Percentiles rank a stretch among this genome's conserved stretches.
Conservation (phyloP, 2,329 filamentous ascomycete species). For the Zasmidium citrigriseum region DNA sequence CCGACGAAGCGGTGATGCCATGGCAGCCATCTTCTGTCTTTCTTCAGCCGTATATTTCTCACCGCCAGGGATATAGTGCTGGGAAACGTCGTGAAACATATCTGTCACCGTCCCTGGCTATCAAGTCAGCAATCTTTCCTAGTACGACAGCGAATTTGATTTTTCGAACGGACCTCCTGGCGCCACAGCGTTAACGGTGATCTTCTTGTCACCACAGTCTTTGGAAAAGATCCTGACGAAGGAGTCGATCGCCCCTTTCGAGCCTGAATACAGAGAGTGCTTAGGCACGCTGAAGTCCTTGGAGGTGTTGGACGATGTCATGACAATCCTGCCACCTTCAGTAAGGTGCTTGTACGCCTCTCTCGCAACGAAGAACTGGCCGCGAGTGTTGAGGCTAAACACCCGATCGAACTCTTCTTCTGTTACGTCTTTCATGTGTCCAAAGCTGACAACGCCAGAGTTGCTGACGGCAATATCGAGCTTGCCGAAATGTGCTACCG, state of each 20-base stretch:
- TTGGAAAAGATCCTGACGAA: slow-evolving; percentile 58
- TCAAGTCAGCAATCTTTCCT: no score
- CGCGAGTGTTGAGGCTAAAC: slow-evolving; percentile 63
- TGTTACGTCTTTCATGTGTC: slow-evolving; percentile 55
- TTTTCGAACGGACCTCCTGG: no score
- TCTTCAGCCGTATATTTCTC: slow-evolving; percentile 55
- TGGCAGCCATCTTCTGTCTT: slow-evolving; percentile 12
- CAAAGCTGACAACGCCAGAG: slow-evolving; percentile 59
- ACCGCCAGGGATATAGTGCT: slow-evolving; percentile 62
- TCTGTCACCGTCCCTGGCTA: slow-evolving; percentile 61
- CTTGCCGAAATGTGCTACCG: slow-evolving; percentile 64
- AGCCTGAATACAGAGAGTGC: slow-evolving; percentile 56
- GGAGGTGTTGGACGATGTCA: slow-evolving; percentile 59
- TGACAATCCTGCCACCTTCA: slow-evolving; percentile 54
- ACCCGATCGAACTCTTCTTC: slow-evolving; percentile 60
- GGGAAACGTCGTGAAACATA: slow-evolving; percentile 64
- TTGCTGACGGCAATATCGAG: slow-evolving; percentile 72
- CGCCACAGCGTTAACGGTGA: slow-evolving; percentile 62
- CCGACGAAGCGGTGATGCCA: slow-evolving; percentile 53
- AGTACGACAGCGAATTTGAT: no score
- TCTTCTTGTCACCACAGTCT: slow-evolving; percentile 56
- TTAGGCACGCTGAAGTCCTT: slow-evolving; percentile 58
- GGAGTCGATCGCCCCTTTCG: slow-evolving; percentile 57
- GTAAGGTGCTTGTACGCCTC: slow-evolving; percentile 57
- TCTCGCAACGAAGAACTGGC: slow-evolving; percentile 64